phyloP scores from a whole-genome alignment of 2,329 filamentous ascomycete genomes.

The Fusarium sp. region DNA sequence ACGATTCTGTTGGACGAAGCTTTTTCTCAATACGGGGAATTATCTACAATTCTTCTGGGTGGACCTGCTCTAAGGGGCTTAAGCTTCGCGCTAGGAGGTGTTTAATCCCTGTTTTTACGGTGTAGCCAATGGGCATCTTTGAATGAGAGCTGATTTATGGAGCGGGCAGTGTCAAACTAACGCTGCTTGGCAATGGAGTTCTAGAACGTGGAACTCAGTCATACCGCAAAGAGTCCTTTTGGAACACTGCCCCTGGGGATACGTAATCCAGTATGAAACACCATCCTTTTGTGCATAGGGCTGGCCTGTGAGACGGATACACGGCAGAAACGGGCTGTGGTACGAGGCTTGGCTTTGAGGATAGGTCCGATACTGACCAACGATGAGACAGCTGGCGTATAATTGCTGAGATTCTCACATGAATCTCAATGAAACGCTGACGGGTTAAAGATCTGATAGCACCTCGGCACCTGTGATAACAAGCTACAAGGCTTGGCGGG shows the following conservation, averaged over 20 bases:
- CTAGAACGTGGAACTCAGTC: not conserved
- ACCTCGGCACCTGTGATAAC: not conserved
- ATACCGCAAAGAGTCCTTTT: not conserved
- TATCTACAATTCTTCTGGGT: slow-evolving; percentile 1
- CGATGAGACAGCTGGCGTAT: no score
- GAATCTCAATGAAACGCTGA: not conserved
- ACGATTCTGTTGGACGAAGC: slow-evolving; percentile 21
- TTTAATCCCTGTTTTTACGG: slow-evolving; percentile 11
- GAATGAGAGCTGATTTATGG: not conserved
- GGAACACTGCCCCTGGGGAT: not conserved
- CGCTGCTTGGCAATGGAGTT: not conserved
- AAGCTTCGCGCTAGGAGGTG: slow-evolving; percentile 7
- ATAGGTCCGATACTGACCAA: not conserved
- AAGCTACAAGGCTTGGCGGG: no score
- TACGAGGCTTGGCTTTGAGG: not conserved
- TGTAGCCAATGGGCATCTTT: not conserved
- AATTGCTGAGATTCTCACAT: not conserved
- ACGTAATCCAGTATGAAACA: not conserved
- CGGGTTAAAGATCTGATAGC: not conserved
- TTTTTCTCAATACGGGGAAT: slow-evolving; percentile 6
- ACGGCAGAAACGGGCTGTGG: not conserved
- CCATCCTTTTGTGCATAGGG: not conserved
- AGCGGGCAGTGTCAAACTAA: not conserved
- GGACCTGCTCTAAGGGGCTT: slow-evolving; percentile 12
- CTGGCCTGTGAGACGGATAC: not conserved